phyloP scores from a whole-genome alignment of 177 flowering plant species.

The Tripterygium wilfordii region DNA sequence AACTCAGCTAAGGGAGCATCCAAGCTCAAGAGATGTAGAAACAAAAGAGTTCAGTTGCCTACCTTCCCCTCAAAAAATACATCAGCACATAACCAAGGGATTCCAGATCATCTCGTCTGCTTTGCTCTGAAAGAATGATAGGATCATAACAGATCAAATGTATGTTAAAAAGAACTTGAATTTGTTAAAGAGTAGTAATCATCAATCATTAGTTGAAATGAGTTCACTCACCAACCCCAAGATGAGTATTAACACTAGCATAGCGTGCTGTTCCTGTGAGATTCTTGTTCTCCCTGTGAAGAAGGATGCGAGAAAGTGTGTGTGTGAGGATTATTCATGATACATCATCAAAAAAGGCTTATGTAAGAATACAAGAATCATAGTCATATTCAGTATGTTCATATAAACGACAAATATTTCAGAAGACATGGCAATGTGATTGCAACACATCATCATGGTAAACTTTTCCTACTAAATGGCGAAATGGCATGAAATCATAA shows the following conservation, averaged over 20 bases:
- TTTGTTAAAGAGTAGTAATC: not conserved
- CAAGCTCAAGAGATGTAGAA: not conserved
- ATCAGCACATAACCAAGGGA: constrained; percentile 81
- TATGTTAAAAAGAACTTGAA: not conserved
- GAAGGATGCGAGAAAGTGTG: not conserved
- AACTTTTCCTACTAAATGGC: too few species aligned
- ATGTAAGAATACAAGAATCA: not conserved
- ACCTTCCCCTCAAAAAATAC: constrained; percentile 86
- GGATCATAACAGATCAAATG: constrained; percentile 1
- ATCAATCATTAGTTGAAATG: not conserved
- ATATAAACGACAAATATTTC: too few species aligned
- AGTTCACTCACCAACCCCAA: constrained; percentile 68
- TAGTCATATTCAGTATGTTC: too few species aligned
- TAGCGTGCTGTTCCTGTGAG: constrained; percentile 78
- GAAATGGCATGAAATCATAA: too few species aligned
- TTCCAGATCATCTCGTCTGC: constrained; percentile 84
- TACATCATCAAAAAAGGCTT: not conserved
- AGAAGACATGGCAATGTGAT: too few species aligned
- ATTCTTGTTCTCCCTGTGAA: constrained; percentile 71
- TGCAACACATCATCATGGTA: too few species aligned
- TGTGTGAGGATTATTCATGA: too few species aligned
- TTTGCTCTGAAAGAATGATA: constrained; percentile 52
- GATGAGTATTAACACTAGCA: constrained; percentile 87
- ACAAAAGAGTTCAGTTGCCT: not conserved
- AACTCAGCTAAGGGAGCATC: not conserved